phyloP scores from a whole-genome alignment of 2,329 filamentous ascomycete genomes.

The Cucurbitaria berberidis region DNA sequence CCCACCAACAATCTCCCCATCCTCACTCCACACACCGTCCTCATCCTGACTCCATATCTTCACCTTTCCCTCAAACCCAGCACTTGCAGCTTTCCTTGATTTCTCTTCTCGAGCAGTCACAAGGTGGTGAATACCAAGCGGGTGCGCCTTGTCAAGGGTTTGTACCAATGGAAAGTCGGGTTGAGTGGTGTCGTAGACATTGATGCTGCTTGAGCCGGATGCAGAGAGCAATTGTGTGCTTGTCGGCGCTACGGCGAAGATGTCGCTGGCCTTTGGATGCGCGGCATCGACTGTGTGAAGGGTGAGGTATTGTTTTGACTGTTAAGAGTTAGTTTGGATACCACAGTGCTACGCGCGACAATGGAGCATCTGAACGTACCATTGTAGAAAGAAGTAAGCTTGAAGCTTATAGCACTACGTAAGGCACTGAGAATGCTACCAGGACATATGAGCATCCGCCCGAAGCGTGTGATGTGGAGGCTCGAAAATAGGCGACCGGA shows the following conservation, averaged over 20 bases:
- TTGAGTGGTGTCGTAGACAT: constrained; percentile 76
- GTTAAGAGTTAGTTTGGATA: constrained; percentile 15
- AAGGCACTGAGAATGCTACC: not conserved
- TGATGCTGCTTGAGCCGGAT: constrained; percentile 73
- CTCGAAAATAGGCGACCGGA: constrained; percentile 1
- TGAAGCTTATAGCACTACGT: not conserved
- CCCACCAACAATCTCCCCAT: constrained; percentile 53
- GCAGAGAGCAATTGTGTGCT: constrained; percentile 76
- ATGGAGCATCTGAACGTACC: not conserved
- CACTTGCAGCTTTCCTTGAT: constrained; percentile 70
- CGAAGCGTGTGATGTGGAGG: not conserved
- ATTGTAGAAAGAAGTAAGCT: constrained; percentile 8
- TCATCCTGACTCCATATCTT: constrained; percentile 75
- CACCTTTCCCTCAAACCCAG: constrained; percentile 87
- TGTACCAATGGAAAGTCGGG: constrained; percentile 78
- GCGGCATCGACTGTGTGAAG: constrained; percentile 89
- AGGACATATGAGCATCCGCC: not conserved
- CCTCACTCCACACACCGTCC: constrained; percentile 60
- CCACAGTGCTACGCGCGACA: not conserved
- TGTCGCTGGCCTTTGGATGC: constrained; percentile 72
- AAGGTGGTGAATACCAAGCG: constrained; percentile 89
- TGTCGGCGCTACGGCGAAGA: constrained; percentile 83
- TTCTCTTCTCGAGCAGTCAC: constrained; percentile 72
- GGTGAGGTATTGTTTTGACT: constrained; percentile 99
- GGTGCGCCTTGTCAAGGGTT: constrained; percentile 79